These are phyloP conservation scores for Capsicum baccatum DNA, from an alignment of 257 asterid genomes.

Conservation along the genomic window DNA sequence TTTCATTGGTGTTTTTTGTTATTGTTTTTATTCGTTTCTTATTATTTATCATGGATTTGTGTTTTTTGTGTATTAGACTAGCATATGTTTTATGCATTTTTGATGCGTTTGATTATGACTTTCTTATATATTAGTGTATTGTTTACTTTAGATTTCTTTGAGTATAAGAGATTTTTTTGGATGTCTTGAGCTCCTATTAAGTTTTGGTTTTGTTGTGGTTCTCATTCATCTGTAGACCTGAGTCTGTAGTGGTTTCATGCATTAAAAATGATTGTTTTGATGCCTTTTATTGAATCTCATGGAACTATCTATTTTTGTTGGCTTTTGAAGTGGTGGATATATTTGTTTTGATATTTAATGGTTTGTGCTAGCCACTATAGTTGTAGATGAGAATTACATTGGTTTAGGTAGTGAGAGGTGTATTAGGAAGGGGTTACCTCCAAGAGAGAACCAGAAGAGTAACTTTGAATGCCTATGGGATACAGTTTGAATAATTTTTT, in stretches of 20 bases:
- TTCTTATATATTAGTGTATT: neutral
- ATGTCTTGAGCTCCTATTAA: neutral
- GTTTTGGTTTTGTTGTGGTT: neutral
- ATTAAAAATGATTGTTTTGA: neutral
- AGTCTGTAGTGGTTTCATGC: neutral
- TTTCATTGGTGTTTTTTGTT: no score
- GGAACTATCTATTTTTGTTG: neutral
- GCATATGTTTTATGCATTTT: neutral
- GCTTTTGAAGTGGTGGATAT: no score
- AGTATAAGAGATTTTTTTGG: neutral
- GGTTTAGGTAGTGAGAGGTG: neutral
- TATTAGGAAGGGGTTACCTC: neutral
- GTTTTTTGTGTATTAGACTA: neutral
- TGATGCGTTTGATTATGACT: neutral
- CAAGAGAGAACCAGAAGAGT: neutral
- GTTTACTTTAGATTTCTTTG: neutral
- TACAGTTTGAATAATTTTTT: neutral
- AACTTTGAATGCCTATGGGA: neutral
- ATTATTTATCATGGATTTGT: neutral
- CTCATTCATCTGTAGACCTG: neutral
- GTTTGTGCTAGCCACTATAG: no score
- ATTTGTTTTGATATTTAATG: no score
- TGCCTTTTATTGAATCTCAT: neutral
- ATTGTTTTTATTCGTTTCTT: neutral
- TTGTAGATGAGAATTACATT: neutral